Conservation (phyloP, 2,329 filamentous ascomycete species). For the Lanzia echinophila region DNA sequence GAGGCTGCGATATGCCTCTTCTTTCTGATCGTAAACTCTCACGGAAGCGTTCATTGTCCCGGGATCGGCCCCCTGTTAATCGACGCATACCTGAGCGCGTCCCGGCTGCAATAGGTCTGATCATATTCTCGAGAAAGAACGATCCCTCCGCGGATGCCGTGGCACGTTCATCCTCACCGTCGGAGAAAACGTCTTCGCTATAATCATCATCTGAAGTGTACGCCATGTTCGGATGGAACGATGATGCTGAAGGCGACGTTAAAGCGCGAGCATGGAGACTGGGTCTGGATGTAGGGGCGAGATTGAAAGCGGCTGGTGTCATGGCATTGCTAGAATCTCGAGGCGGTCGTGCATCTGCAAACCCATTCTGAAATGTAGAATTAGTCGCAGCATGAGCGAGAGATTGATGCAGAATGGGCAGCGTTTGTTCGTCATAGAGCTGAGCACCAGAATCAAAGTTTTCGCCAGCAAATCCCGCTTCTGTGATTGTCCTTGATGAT, state of each 20-base stretch:
- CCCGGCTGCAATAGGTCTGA: slow-evolving; percentile 50
- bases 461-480: slow-evolving; percentile 58
- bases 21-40: slow-evolving; percentile 26
- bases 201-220: slow-evolving; percentile 72
- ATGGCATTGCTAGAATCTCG: slow-evolving; percentile 58
- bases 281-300: slow-evolving; percentile 47
- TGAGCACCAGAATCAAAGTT: slow-evolving; percentile 63
- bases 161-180: slow-evolving; percentile 55
- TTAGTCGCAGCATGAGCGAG: slow-evolving; percentile 62
- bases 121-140: slow-evolving; percentile 55
- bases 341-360: slow-evolving; percentile 62
- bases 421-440: slow-evolving; percentile 86
- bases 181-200: slow-evolving; percentile 68
- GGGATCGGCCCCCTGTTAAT: slow-evolving; percentile 48
- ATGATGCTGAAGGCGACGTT: slow-evolving; percentile 66
- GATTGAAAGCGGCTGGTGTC: slow-evolving; percentile 54
- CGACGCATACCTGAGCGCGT: slow-evolving; percentile 54
- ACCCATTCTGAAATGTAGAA: slow-evolving; percentile 79
- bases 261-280: slow-evolving; percentile 74
- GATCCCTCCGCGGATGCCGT: slow-evolving; percentile 30
- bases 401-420: slow-evolving; percentile 83
- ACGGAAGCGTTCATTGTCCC: slow-evolving; percentile 28
- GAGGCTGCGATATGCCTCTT: slow-evolving; percentile 24
- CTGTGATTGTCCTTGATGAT: slow-evolving; percentile 56
- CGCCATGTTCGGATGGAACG: slow-evolving; percentile 50